Evolutionary conservation across 352 stramenopile species (phyloP), one percentile per base, ranked within the genome.

Genomic region (Phytophthora sojae): DNA sequence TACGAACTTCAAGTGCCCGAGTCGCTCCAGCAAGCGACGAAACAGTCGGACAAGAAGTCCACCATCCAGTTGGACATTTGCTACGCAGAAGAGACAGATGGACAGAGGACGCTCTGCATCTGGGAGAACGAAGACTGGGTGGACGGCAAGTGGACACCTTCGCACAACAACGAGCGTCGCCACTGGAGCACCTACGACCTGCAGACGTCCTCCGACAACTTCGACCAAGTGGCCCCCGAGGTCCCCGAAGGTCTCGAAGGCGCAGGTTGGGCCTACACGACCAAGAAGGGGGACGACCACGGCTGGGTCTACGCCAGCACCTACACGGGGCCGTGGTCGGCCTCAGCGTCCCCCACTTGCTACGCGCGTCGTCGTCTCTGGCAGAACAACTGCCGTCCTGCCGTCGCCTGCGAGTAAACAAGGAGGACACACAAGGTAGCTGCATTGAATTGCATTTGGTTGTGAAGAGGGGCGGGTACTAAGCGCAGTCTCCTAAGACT

Each of bases 51-150:
- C 55, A 72, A 88, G 54, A 81, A 78, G 45, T 69, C 88, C 23
- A 80, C 69, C 7, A 55, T 88, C 30, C 71, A 78, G 30, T 59
- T 78, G 60, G 71, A 78, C 37, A 78, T 78, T 63, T 78, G 71
- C 14, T 71, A 65, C 17, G 55, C 56, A 30, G 32, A 75, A 55
- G 74, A 90, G 70, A 88, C 85, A 54, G 77, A 79, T 62, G 79
- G 82, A 67, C 69, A 89, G 51, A 79, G 80, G 67, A 84, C 75
- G 42, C 61, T 94, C 51, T 80, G 75, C 51, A 72, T 93, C 17
- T 91, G 82, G 82, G 83, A 94, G 74, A 92, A 91, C 57, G 82
- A 93, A 61, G 63, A 81, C 63, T 94, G 80, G 62, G 58, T 69
- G 49, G 64, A 80, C 57, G 71, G 69, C 25, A 57, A 75, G 56